Evolutionary conservation across 176 grass and related monocot genomes (phyloP).

Genomic region (Carex littledalei): DNA sequence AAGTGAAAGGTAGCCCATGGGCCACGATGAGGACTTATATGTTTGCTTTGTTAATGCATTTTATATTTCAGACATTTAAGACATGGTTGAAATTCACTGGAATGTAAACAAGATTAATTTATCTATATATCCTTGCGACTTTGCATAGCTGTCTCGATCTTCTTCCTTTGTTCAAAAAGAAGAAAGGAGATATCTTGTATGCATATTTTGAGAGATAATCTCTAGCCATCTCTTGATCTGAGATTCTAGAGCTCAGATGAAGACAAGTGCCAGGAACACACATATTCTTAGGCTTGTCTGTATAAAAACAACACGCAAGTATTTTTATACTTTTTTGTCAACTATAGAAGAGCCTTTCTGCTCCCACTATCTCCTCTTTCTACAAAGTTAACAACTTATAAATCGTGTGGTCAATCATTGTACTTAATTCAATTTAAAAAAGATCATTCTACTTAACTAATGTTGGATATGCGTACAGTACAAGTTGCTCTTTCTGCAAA

Average conservation of each 20-base stretch:
- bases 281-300: slow-evolving; percentile 19
- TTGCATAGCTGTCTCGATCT: slow-evolving; percentile 6
- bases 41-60: not conserved
- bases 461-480: not conserved
- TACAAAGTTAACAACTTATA: slow-evolving; percentile 16
- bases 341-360: slow-evolving; percentile 19
- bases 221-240: not conserved
- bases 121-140: not conserved
- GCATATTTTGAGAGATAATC: not conserved
- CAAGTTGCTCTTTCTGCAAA: not conserved
- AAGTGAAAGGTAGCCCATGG: not conserved
- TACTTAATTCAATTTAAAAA: not conserved
- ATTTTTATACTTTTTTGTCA: slow-evolving; percentile 14
- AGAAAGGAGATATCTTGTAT: not conserved
- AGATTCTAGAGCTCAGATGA: slow-evolving; percentile 20
- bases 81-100: not conserved
- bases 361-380: slow-evolving; percentile 19
- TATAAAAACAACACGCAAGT: slow-evolving; percentile 18
- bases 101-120: not conserved
- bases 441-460: not conserved
- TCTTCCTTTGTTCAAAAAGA: not conserved
- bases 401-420: slow-evolving; percentile 23
- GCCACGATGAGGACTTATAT: not conserved
- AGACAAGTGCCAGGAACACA: slow-evolving; percentile 25
- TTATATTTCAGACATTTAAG: not conserved